Evolutionary conservation across 73 alveolate species (phyloP).

Genomic region (Paramecium sexaurelia): DNA sequence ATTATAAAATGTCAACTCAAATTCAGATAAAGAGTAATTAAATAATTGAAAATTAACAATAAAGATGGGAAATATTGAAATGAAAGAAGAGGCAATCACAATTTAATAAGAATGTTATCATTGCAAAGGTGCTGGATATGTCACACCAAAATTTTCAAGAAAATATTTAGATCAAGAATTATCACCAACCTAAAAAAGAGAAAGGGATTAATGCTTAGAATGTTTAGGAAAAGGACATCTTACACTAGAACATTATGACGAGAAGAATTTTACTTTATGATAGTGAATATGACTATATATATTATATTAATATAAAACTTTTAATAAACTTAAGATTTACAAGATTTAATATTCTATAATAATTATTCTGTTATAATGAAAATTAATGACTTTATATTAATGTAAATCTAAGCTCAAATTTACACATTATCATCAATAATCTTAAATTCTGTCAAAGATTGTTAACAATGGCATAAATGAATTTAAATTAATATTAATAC

Average conservation of each 20-base stretch:
- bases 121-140: neutral
- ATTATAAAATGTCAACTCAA: neutral
- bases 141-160: neutral
- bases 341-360: neutral
- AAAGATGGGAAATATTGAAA: neutral
- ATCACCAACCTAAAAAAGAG: slow-evolving; percentile 7
- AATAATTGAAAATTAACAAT: neutral
- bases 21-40: neutral
- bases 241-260: neutral
- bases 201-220: neutral
- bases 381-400: neutral
- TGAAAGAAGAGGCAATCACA: neutral
- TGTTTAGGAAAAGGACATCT: neutral
- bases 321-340: slow-evolving; percentile 1
- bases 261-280: neutral
- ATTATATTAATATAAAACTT: neutral
- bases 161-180: neutral
- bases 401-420: neutral
- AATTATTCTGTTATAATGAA: neutral
- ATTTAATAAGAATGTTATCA: neutral
- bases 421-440: neutral
- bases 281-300: neutral
- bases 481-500: no score
- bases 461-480: no score
- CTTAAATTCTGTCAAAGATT: no score